phyloP scores from a whole-genome alignment of 2,329 filamentous ascomycete species.

The Incumbomyces delicatus region DNA sequence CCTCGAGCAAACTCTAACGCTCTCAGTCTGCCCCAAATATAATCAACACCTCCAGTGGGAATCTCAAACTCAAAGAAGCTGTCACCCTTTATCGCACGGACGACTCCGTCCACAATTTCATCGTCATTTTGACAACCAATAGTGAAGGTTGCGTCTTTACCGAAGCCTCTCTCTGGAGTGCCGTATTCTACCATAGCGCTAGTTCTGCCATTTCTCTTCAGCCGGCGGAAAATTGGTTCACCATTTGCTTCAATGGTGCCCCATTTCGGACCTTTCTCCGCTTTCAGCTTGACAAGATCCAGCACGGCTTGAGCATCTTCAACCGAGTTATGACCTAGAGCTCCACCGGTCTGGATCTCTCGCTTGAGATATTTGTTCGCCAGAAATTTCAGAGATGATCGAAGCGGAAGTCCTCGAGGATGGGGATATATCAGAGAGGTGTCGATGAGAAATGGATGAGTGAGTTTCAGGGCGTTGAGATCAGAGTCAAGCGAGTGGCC shows the following conservation, averaged over 20 bases:
- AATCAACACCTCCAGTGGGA: constrained; percentile 46
- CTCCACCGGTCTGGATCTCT: constrained; percentile 76
- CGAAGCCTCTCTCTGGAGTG: constrained; percentile 56
- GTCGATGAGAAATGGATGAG: constrained; percentile 89
- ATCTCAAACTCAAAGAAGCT: constrained; percentile 23
- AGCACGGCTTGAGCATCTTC: constrained; percentile 88
- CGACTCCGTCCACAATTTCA: constrained; percentile 47
- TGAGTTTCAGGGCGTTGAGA: constrained; percentile 71
- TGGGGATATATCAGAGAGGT: constrained; percentile 86
- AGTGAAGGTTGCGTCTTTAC: constrained; percentile 44
- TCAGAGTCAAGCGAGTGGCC: constrained; percentile 41
- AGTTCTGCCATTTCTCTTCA: constrained; percentile 47
- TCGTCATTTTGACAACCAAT: constrained; percentile 50
- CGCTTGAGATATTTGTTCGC: constrained; percentile 74
- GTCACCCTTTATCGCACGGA: constrained; percentile 42
- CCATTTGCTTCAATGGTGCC: constrained; percentile 67
- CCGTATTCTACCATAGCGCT: constrained; percentile 79
- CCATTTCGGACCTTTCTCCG: constrained; percentile 82
- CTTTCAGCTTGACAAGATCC: constrained; percentile 90
- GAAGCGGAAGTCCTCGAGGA: constrained; percentile 76
- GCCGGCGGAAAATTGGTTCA: constrained; percentile 81
- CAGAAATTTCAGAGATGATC: constrained; percentile 83
- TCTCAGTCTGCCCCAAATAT: constrained; percentile 53
- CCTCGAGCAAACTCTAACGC: constrained; percentile 51
- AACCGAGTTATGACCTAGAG: constrained; percentile 74